Evolutionary conservation across 2,329 filamentous ascomycete genomes (phyloP), one percentile per base, ranked within the genome.

Genomic region (Ascochyta lentis): DNA sequence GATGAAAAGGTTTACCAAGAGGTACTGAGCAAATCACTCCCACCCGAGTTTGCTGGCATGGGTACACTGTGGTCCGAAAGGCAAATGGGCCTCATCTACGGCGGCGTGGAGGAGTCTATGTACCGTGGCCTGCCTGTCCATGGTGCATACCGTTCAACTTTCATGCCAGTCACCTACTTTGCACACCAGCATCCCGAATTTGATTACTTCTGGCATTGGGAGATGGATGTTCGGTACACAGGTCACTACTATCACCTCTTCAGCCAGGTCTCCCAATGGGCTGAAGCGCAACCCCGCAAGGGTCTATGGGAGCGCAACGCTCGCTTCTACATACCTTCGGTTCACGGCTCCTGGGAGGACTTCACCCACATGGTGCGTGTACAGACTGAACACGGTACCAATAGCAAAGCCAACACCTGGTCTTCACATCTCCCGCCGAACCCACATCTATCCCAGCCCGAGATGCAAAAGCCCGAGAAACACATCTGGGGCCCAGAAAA

Each of bases 121-220:
- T 83, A 83, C 60, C 80, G 78, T 13, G 83, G 85, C 48, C 81
- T 90, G 26, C 87, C 89, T 44, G 87, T 89, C 3, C 87, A 91
- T 45, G 90, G 90, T 26, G 81, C 77, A 1, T 84, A 84, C 75
- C 84, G 89, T 48, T 93, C 91, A 50, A 86, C 95, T 9, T 92
- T 92, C 67, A 96, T 98, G 91, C 92, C 93, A 0, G 88, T 98
- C 80, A 93, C 97, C 70, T 90, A 94, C 75, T 98, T 98, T 73
- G 91, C 93, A 6, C 87, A 93, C 69, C 84, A 86, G 67, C 92
- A 96, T 75, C 90, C 91, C 1, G 92, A 96, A 73, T 96, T 93
- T 70, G 91, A 96, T 43, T 91, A 87, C 77, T 92, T 92, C 76
- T 96, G 92, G 92, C 91, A 96, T 64, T 96, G 92, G 91, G 92